Conservation (phyloP, 2,329 filamentous ascomycete genomes). For the Scedosporium boydii region DNA sequence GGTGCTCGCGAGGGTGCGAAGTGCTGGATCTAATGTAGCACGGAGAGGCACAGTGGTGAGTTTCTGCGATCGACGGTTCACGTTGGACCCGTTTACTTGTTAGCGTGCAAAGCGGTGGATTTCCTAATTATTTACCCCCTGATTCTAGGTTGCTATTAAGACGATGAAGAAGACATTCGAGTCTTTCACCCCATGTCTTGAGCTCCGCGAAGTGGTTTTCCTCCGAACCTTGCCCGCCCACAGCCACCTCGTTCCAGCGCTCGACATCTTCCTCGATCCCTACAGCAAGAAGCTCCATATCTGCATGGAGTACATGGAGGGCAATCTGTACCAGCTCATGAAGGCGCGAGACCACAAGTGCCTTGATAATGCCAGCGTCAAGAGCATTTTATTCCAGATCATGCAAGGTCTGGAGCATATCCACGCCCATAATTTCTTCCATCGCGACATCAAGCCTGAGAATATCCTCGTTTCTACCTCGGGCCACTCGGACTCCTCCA, state of each 20-base stretch:
- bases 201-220: constrained; percentile 95
- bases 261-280: constrained; percentile 97
- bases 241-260: constrained; percentile 86
- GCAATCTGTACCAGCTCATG: constrained; percentile 97
- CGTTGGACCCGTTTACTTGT: not conserved
- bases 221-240: constrained; percentile 80
- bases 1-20: constrained; percentile 80
- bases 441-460: constrained; percentile 97
- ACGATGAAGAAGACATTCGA: constrained; percentile 99
- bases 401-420: constrained; percentile 95
- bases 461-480: constrained; percentile 97
- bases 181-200: constrained; percentile 79
- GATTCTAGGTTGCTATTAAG: constrained; percentile 82
- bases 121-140: not conserved
- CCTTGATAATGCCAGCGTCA: constrained; percentile 82
- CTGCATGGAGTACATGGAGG: constrained; percentile 99
- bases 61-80: constrained; percentile 12
- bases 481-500: constrained; percentile 68
- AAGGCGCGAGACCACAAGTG: constrained; percentile 94
- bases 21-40: constrained; percentile 79
- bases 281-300: constrained; percentile 96
- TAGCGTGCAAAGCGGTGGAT: not conserved
- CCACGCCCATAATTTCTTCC: constrained; percentile 94
- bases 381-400: constrained; percentile 97
- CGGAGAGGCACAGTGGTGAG: constrained; percentile 86